phyloP scores from a whole-genome alignment of 2,329 filamentous ascomycete genomes.

The Colletotrichum sp. region DNA sequence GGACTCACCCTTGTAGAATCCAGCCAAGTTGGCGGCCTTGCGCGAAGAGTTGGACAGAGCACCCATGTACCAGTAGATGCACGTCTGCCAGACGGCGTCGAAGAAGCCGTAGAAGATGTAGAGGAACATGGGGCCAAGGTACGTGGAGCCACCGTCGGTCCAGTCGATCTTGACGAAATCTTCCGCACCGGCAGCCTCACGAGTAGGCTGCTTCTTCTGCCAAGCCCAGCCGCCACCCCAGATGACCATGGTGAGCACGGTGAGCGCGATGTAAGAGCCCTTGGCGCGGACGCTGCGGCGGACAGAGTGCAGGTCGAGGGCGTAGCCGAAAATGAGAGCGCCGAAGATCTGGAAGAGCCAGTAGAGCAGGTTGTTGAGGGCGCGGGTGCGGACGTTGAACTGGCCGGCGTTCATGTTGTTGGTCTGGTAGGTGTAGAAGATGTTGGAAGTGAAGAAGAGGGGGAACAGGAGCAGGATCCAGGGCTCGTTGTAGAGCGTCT shows the following conservation, averaged over 20 bases:
- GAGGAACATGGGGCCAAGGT: conserved; percentile 81
- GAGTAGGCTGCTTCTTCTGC: conserved; percentile 65
- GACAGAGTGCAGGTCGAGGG: conserved; percentile 66
- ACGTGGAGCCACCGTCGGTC: conserved; percentile 60
- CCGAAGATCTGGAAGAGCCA: conserved; percentile 81
- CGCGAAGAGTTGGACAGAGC: conserved; percentile 90
- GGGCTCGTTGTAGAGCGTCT: conserved; percentile 73
- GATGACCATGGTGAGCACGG: conserved; percentile 74
- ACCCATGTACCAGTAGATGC: conserved; percentile 96
- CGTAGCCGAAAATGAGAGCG: conserved; percentile 73
- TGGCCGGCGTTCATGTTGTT: conserved; percentile 73
- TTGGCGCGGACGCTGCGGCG: conserved; percentile 73
- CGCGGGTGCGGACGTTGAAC: conserved; percentile 76
- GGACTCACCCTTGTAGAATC: conserved; percentile 74
- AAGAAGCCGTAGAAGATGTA: conserved; percentile 92
- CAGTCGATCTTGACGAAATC: conserved; percentile 60
- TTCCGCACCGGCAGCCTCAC: conserved; percentile 36
- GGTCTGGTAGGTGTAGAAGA: conserved; percentile 80
- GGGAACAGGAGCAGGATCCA: conserved; percentile 80
- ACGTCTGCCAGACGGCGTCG: conserved; percentile 90
- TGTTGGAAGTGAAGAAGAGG: conserved; percentile 83
- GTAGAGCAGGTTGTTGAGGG: conserved; percentile 82
- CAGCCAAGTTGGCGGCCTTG: conserved; percentile 89
- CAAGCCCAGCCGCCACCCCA: conserved; percentile 87
- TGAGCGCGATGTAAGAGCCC: conserved; percentile 63